Evolutionary conservation across 2,329 filamentous ascomycete genomes (phyloP), one percentile per base, ranked within the genome.

Genomic region (Elsinoe necatrix): DNA sequence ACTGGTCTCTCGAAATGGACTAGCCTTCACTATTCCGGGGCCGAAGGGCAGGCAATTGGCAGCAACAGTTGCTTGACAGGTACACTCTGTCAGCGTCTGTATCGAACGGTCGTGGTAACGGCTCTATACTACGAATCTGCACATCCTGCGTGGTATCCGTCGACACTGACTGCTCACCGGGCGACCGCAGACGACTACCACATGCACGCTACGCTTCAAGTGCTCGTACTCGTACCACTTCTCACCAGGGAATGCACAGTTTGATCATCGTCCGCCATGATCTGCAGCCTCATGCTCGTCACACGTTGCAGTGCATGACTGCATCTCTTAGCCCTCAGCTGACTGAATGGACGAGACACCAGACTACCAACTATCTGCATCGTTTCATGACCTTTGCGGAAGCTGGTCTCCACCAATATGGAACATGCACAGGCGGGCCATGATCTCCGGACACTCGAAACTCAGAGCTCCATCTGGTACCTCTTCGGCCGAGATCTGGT

Each of bases 21-120:
- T 56, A 56, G 54, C 29, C 54, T 37, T 45, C 54, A 45, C 54
- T 56, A 52, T 52, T 52, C 48, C 48, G 31, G 48, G 48, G 48
- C 48, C 48, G 48, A 52, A 52, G 41, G 25, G 45, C 45, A 50
- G 27, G 45, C 45, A 50, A 50, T 48, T 48, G 23, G 14, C 27
- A 29, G 23, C 43, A 18, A 48, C 43, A 25, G 43, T 48, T 48
- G 43, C 43, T 48, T n/a, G 43, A 48, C 43, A 48, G 43, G n/a
- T 48, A 18, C 45, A 50, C 25, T 34, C 25, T 20, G 27, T 25
- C 45, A 50, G 25, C 45, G 45, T 31, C 45, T 52, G 25, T 52
- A 52, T 52, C 31, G 48, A 52, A 52, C 48, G 48, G 29, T 37
- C 48, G 12, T 11, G 21, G 3, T n/a, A 52, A 25, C 48, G 48